Evolutionary conservation across 176 grass and related monocot species (phyloP).

Genomic region (Leersia perrieri): DNA sequence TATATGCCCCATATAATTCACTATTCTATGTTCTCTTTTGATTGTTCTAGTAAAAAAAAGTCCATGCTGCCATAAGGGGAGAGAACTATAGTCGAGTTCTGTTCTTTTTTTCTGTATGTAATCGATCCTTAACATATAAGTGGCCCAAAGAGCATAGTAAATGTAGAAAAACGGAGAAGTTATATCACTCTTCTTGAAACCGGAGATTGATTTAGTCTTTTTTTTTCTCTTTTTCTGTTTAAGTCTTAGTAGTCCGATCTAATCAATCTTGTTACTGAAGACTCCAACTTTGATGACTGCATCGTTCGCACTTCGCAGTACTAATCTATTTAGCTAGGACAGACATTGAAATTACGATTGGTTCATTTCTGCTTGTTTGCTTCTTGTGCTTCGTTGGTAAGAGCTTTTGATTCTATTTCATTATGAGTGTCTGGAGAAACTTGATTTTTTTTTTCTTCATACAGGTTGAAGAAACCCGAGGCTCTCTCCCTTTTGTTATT

Average conservation of each 20-base stretch:
- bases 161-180: background rate
- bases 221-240: background rate
- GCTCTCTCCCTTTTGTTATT: conserved; percentile 51
- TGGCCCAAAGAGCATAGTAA: background rate
- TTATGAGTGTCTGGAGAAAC: background rate
- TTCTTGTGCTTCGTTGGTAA: conserved; percentile 12
- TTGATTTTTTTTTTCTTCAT: conserved; percentile 25
- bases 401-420: background rate
- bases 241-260: background rate
- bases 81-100: background rate
- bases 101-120: background rate
- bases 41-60: background rate
- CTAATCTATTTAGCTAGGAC: background rate
- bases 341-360: background rate
- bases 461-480: conserved; percentile 50
- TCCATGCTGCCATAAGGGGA: background rate
- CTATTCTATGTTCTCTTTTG: background rate
- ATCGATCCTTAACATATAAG: background rate
- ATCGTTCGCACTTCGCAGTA: background rate
- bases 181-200: background rate
- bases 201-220: background rate
- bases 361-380: conserved; percentile 27
- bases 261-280: background rate
- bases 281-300: conserved; percentile 9
- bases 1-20: background rate